These are phyloP conservation scores for Zygosaccharomyces pseudobailii DNA, from an alignment of 1,139 yeast species.

Conservation along the genomic window DNA sequence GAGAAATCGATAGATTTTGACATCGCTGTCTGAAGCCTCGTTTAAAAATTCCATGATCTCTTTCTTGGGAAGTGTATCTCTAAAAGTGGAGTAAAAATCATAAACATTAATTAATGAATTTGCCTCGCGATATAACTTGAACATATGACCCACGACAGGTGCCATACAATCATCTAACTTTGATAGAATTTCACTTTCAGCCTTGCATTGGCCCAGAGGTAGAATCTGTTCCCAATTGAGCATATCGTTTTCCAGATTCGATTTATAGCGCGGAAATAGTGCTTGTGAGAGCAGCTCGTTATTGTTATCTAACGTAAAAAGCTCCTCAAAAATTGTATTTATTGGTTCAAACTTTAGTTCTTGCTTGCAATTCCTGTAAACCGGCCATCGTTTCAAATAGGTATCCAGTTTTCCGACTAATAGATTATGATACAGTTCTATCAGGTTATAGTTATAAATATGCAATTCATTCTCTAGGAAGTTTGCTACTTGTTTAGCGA, in stretches of 20 bases:
- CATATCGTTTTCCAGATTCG: conserved; percentile 32
- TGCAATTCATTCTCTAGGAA: conserved; percentile 25
- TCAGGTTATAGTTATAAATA: conserved; percentile 28
- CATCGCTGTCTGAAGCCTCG: conserved; percentile 24
- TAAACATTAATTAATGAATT: conserved; percentile 66
- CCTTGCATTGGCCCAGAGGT: conserved; percentile 14
- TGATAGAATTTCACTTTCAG: conserved; percentile 6
- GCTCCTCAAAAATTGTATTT: conserved; percentile 32
- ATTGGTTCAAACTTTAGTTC: conserved; percentile 29
- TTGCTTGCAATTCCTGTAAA: conserved; percentile 18
- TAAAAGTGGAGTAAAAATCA: conserved; percentile 74
- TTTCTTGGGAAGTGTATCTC: conserved; percentile 45
- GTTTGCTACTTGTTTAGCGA: conserved; percentile 27
- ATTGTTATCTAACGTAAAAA: conserved; percentile 32
- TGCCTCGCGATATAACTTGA: conserved; percentile 74
- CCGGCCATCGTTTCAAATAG: conserved; percentile 28
- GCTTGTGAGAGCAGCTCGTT: conserved; percentile 32
- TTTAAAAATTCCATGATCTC: conserved; percentile 38
- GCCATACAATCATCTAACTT: conserved; percentile 33
- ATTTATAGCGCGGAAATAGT: conserved; percentile 29
- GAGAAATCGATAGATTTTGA: conserved; percentile 24
- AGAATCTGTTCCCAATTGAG: conserved; percentile 29
- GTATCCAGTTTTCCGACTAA: conserved; percentile 23
- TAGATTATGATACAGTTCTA: conserved; percentile 30
- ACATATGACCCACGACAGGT: conserved; percentile 56